These are phyloP conservation scores for Euphorbia corollata DNA, from an alignment of 441 rosid species.

Conservation along the genomic window DNA sequence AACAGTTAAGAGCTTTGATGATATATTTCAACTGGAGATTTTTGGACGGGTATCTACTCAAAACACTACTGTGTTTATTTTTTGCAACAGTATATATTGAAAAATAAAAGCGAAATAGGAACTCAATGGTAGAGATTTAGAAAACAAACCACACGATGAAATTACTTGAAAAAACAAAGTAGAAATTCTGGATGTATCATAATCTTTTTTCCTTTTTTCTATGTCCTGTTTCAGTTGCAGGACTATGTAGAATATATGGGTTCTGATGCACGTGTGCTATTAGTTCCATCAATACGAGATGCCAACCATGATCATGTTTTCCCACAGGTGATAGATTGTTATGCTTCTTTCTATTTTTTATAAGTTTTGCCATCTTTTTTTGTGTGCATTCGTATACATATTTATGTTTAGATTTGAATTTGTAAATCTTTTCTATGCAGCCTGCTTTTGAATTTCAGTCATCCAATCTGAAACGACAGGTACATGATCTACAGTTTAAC, in stretches of 20 bases:
- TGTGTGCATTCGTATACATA: not conserved
- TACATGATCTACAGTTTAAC: conserved; percentile 22
- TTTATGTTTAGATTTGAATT: conserved; percentile 6
- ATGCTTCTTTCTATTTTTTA: not conserved
- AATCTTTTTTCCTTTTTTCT: conserved; percentile 6
- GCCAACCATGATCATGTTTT: conserved; percentile 89
- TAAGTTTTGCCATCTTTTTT: not conserved
- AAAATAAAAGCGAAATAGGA: not conserved
- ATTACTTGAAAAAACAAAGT: no score
- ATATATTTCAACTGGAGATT: not conserved
- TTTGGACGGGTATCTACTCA: not conserved
- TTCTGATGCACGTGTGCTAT: conserved; percentile 48
- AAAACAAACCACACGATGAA: no score
- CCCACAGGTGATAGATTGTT: conserved; percentile 64
- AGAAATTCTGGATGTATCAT: not conserved
- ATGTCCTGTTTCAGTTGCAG: conserved; percentile 55
- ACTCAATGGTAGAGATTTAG: no score
- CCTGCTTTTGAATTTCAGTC: conserved; percentile 61
- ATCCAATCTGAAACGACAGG: conserved; percentile 54
- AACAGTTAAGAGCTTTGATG: not conserved
- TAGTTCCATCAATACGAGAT: conserved; percentile 82
- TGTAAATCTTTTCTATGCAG: conserved; percentile 37
- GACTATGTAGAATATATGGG: conserved; percentile 79
- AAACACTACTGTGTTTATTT: no score
- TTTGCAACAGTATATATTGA: not conserved